Evolutionary conservation across 2,329 filamentous ascomycete species (phyloP), one percentile per base, ranked within the genome.

Genomic region (Botrytis fabae): DNA sequence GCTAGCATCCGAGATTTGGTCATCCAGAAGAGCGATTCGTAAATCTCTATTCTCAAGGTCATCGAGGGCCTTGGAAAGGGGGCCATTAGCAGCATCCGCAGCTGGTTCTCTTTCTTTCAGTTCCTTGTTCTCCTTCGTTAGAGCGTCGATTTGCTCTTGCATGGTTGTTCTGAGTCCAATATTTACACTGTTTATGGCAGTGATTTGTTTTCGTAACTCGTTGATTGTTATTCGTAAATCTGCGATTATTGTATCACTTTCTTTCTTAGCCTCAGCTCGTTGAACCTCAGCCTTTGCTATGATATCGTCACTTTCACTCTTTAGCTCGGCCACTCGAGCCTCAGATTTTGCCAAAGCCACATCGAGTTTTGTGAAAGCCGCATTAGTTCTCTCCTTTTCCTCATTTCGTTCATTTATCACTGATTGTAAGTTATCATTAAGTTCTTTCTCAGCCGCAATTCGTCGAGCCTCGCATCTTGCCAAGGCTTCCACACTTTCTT

Each of bases 321-420:
- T 57, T 16, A 28, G 9, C n/a, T 1, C 2, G 18, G 14, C n/a
- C 3, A 28, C 2, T 9, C 16, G 6, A 57, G 51, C 51, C n/a
- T 57, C 51, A 0, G n/a, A 28, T 18, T 18, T 18, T 9, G 51
- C 51, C 7, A 57, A 1, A 18, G n/a, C 4, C 9, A 0, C 22
- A 12, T 51, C 22, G 1, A 2, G 12, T 22, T n/a, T 8, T 14
- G 35, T 6, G 35, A 35, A 35, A 35, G 35, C 35, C 35, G 3
- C 48, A 12, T 51, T 9, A 5, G 2, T 12, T 9, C 12, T 8
- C 5, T 10, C 4, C 20, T 46, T 46, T 22, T 8, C 25, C 48
- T n/a, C 48, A n/a, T 12, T 1, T n/a, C 25, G 25, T 54, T 0
- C 0, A n/a, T 54, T 22, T 25, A 2, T 2, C 7, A 4, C 0